Evolutionary conservation across 1,139 yeast genomes (phyloP).

Genomic region (Candida sp.): DNA sequence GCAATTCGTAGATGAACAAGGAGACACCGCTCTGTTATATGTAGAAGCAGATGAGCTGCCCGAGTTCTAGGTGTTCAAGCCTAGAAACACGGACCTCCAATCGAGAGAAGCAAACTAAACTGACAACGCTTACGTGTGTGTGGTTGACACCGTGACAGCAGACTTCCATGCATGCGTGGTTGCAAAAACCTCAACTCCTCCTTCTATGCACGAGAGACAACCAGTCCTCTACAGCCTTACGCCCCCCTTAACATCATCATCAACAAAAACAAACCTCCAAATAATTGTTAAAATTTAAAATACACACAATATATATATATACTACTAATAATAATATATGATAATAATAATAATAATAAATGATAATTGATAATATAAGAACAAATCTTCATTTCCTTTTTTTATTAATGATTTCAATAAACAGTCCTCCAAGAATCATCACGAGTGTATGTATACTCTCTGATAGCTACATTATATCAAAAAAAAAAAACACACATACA

Average conservation of each 20-base stretch:
- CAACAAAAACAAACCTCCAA: not conserved
- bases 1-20: too few relatives aligned
- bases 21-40: too few relatives aligned
- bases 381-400: not conserved
- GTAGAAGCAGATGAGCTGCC: too few relatives aligned
- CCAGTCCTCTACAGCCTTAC: not conserved
- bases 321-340: not conserved
- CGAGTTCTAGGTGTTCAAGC: too few relatives aligned
- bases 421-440: not conserved
- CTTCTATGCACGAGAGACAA: too few relatives aligned
- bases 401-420: not conserved
- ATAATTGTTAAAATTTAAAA: constrained; percentile 3
- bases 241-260: not conserved
- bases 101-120: too few relatives aligned
- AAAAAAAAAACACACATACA: not conserved
- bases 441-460: not conserved
- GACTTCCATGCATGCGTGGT: too few relatives aligned
- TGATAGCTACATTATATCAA: not conserved
- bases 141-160: too few relatives aligned
- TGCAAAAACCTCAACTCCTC: too few relatives aligned
- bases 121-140: too few relatives aligned
- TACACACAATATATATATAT: constrained; percentile 5
- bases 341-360: not conserved
- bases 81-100: too few relatives aligned
- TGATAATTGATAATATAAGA: constrained; percentile 1